A percentile compares a stretch with the other conserved stretches of the same genome.
Evolutionary conservation across 177 flowering plant genomes (phyloP).

Genomic region (Telopea speciosissima): DNA sequence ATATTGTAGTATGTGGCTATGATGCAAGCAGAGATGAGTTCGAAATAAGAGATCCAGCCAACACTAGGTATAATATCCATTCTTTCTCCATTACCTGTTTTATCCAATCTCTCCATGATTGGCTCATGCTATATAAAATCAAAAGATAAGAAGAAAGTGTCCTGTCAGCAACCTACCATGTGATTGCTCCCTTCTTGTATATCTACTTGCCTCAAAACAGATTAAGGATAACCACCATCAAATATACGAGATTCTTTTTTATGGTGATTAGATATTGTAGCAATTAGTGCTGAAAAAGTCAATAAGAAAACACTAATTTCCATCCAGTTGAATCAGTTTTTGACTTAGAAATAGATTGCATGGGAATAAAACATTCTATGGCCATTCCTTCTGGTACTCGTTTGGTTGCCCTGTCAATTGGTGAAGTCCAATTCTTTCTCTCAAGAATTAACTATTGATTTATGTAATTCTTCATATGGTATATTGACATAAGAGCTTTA

Average conservation of each 20-base stretch:
- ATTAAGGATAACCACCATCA: background rate
- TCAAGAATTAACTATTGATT: background rate
- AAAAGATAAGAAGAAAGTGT: background rate
- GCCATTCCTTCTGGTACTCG: background rate
- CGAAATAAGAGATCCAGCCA: slow-evolving; percentile 96
- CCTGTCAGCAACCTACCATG: background rate
- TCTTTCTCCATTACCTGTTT: background rate
- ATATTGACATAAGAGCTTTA: background rate
- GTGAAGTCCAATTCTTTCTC: too few relatives aligned
- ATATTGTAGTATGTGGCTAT: slow-evolving; percentile 84
- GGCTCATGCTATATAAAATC: background rate
- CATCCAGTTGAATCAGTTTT: background rate
- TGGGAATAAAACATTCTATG: too few relatives aligned
- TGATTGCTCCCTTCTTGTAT: background rate
- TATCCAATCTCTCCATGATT: background rate
- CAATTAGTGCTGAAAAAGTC: background rate
- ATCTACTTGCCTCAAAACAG: background rate
- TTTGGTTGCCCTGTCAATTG: too few relatives aligned
- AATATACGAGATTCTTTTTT: background rate
- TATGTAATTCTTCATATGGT: background rate
- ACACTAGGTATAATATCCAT: slow-evolving; percentile 48
- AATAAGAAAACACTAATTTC: background rate
- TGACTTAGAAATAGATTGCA: too few relatives aligned
- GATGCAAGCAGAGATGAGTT: slow-evolving; percentile 69
- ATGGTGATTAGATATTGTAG: background rate